Base-by-base conservation (phyloP, 352 stramenopile genomes). In the Phytophthora pini region DNA sequence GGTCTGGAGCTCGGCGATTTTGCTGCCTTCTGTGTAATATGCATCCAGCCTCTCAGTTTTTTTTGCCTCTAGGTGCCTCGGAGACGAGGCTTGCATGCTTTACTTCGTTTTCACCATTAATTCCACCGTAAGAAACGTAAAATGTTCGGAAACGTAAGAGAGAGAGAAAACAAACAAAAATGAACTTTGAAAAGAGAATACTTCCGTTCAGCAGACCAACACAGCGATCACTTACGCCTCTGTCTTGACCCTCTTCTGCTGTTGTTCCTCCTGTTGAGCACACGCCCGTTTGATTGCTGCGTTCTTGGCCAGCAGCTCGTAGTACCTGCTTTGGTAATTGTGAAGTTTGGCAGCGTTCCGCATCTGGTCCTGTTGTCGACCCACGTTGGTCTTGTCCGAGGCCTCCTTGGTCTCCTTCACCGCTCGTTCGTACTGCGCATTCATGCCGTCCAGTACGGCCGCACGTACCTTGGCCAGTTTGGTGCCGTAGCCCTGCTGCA, bases 401-500 rank as follows among this genome's bases (percentile, higher is more conserved):
- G 57, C 59, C 0, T 56, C 51, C 43, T 84, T 82, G 4, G 67
- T 71, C 34, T 77, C 68, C 39, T 68, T 53, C 38, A 93, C 45
- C 45, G 60, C 65, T 10, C 71, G 75, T 43, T 76, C 70, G 56
- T 77, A 89, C 61, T 89, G 79, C 24, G 80, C 68, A 39, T 88
- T 86, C 46, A 93, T 44, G 11, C 83, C 84, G 48, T 90, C 81
- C 32, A 94, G 44, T n/a, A 93, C 61, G 5, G 80, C 76, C 0
- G 81, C 76, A 1, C 82, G 77, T 11, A 82, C 68, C 58, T 94
- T 92, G 61, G 72, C 84, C 40, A 89, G 56, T 50, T 90, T 90
- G 10, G 82, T 72, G 7, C 82, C 84, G 55, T 93, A 94, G 24
- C 72, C 72, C 41, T 94, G 85, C 56, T 90, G 76, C 32, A 94